Evolutionary conservation across 2,329 filamentous ascomycete species (phyloP), one percentile per base, ranked within the genome.

Genomic region (Fusarium phyllophilum): DNA sequence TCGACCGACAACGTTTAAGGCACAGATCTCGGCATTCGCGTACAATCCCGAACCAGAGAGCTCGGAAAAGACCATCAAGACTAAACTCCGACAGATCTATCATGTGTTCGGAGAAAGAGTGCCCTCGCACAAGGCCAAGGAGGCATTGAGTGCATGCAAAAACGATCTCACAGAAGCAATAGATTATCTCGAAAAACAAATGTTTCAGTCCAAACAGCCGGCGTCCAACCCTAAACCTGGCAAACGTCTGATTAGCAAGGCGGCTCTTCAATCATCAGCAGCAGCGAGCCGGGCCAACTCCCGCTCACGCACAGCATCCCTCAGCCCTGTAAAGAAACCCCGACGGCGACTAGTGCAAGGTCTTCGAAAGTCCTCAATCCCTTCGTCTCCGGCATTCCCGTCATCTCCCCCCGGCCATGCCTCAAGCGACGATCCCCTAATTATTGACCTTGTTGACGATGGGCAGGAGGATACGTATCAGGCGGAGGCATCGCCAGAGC

Each of bases 1-100:
- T 26, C 89, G 87, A 20, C 92, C 91, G 0, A 91, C 92, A 36
- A 83, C 83, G 22, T 89, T 89, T 75, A 83, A 82, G 71, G 79
- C 82, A 44, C 83, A 84, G 72, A 77, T 85, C 46, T 80, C 82
- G 29, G 70, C 78, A n/a, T 81, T 81, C 73, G 69, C 79, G 29
- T 89, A 91, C 64, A 86, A 89, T 34, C 85, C 88, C 57, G 82
- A 84, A 46, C 79, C 80, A 24, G 80, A 85, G 44, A 58, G 20
- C 33, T 49, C 56, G 26, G 81, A 82, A 48, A 83, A 68, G 46
- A 66, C 82, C 41, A 88, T 65, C 31, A 78, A 74, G 52, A 74
- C 62, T 36, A 83, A 79, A 54, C 66, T 85, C 34, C 78, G 80
- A 20, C 82, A 84, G 59, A 79, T 85, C 18, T 84, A 77, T 56